Percentiles rank a stretch among this genome's conserved stretches.
phyloP scores from a whole-genome alignment of 306 rosid genomes.

The Cotoneaster glaucophyllus region DNA sequence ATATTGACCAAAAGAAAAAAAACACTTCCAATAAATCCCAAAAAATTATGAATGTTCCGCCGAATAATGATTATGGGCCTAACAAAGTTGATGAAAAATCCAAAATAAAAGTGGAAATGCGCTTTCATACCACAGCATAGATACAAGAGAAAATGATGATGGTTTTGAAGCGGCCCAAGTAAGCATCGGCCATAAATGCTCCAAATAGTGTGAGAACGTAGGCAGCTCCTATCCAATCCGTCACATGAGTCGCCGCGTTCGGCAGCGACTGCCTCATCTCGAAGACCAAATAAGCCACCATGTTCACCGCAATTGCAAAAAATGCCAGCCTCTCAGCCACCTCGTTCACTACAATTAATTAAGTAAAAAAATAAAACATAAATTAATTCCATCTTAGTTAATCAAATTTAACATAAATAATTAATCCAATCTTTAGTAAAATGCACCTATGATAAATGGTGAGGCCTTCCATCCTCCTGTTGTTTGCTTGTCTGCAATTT shows the following conservation, averaged over 20 bases:
- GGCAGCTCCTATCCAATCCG: conserved; percentile 58
- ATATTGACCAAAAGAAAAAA: too few relatives aligned
- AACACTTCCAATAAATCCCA: too few relatives aligned
- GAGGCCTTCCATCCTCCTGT: conserved; percentile 66
- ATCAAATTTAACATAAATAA: neutral
- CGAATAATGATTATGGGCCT: too few relatives aligned
- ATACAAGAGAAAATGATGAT: conserved; percentile 40
- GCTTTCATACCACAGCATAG: conserved; percentile 22
- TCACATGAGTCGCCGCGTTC: conserved; percentile 41
- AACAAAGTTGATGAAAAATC: neutral
- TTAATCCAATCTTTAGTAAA: neutral
- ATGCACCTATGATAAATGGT: conserved; percentile 44
- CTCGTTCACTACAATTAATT: conserved; percentile 33
- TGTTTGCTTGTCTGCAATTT: conserved; percentile 36
- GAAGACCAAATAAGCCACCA: conserved; percentile 35
- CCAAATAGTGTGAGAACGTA: conserved; percentile 45
- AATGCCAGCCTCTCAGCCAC: conserved; percentile 53
- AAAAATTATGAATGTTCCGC: too few relatives aligned
- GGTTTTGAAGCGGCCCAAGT: conserved; percentile 55
- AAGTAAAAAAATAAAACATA: neutral
- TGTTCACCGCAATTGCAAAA: conserved; percentile 45
- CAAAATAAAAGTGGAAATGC: neutral
- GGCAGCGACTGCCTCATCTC: conserved; percentile 48
- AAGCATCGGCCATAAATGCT: conserved; percentile 57
- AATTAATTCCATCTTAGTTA: neutral